Percentiles rank a stretch among this genome's conserved stretches.
phyloP scores from a whole-genome alignment of 106 monocot species.

The Dendrobium catenatum region DNA sequence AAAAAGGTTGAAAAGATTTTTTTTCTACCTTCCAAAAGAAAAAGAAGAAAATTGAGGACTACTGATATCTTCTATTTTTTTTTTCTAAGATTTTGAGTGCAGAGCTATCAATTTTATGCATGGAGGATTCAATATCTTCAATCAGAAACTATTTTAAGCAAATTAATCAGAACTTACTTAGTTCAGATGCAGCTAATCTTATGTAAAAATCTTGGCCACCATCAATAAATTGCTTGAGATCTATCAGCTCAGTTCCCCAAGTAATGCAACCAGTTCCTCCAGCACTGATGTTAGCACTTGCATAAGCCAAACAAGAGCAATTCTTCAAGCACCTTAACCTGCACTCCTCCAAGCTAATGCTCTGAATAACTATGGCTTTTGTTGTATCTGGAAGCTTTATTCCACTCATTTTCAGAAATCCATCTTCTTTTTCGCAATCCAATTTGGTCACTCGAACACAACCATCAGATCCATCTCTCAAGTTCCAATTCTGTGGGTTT shows the following conservation, averaged over 20 bases:
- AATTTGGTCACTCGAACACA: constrained; percentile 34
- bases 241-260: constrained; percentile 3
- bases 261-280: neutral
- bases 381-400: constrained; percentile 33
- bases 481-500: constrained; percentile 21
- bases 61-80: neutral
- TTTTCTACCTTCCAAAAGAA: too few species aligned
- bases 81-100: neutral
- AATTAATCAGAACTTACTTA: neutral
- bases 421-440: constrained; percentile 28
- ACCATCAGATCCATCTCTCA: constrained; percentile 29
- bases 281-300: neutral
- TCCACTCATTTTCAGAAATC: constrained; percentile 16
- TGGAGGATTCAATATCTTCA: too few species aligned
- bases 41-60: neutral
- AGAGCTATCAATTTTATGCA: neutral
- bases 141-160: neutral
- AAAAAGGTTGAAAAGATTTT: too few species aligned
- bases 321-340: neutral
- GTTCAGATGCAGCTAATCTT: neutral
- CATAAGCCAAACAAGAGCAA: constrained; percentile 15
- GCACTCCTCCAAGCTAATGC: neutral
- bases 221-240: neutral
- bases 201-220: neutral
- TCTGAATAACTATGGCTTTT: neutral